Conservation (phyloP, 345 rosid species). For the Erucastrum elatum region DNA sequence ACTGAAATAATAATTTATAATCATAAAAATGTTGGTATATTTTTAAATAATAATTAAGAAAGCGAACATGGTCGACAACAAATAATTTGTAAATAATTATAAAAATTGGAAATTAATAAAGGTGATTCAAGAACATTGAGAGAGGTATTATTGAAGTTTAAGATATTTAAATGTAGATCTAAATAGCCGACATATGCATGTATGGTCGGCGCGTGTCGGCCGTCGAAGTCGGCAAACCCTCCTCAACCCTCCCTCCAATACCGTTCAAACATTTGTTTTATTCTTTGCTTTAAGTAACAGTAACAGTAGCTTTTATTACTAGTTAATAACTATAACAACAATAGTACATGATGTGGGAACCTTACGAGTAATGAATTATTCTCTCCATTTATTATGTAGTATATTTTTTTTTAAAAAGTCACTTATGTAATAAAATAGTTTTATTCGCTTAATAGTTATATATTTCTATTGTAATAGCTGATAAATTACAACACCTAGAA, state of each 20-base stretch:
- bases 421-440: too few relatives aligned
- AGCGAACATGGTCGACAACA: slow-evolving; percentile 15
- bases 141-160: slow-evolving; percentile 9
- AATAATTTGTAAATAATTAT: background rate
- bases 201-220: slow-evolving; percentile 36
- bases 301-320: background rate
- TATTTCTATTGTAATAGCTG: too few relatives aligned
- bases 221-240: slow-evolving; percentile 35
- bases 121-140: background rate
- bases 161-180: slow-evolving; percentile 22
- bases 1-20: background rate
- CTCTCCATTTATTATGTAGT: too few relatives aligned
- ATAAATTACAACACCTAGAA: too few relatives aligned
- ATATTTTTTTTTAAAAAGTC: too few relatives aligned
- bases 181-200: slow-evolving; percentile 36
- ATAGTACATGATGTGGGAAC: too few relatives aligned
- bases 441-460: too few relatives aligned
- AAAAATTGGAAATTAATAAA: background rate
- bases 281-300: slow-evolving; percentile 2
- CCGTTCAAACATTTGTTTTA: slow-evolving; percentile 8
- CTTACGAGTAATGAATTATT: too few relatives aligned
- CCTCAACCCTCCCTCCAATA: slow-evolving; percentile 10
- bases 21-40: background rate
- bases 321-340: background rate
- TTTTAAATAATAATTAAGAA: background rate